Evolutionary conservation across 2,329 filamentous ascomycete genomes (phyloP), one percentile per base, ranked within the genome.

Genomic region (Massarina eburnea): DNA sequence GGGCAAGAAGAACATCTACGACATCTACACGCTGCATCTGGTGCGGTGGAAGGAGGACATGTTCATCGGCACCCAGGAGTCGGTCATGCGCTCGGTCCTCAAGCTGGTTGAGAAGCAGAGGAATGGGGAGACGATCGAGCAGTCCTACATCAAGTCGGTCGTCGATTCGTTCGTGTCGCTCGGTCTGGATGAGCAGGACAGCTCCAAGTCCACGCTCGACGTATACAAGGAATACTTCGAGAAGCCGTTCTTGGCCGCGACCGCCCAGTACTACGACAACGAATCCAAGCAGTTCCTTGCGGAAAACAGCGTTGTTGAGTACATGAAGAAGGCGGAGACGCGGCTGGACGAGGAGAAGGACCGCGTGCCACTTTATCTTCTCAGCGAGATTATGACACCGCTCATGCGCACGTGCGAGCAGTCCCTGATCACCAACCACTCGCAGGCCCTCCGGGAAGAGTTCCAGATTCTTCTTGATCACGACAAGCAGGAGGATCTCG

Each of bases 271-370:
- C 74, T 99, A 99, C 70, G 80, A 90, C 59, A 85, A 87, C 36
- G 95, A 99, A 70, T 97, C 94, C 17, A 89, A 90, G 61, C 87
- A 91, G 53, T 99, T 99, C 66, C 84, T 99, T 26, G 89, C 91
- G 9, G 92, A 97, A 71, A 99, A 99, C 69, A 95, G 88, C 53
- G 91, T 99, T 3, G 91, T 99, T 26, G 94, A 99, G 67, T 99
- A 97, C 74, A 97, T 99, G 94, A 97, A 97, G 79, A 99, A 99
- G 80, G 95, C 94, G 1, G 92, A 97, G 73, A 74, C 83, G 33
- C 85, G 94, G 24, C 74, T 99, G 49, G 83, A 89, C 7, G 94
- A 99, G 71, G 94, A 99, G 71, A 94, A 95, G 73, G 89, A 92
- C 66, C 89, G 94, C 20, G 94, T 99, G 8, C 84, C 84, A 55